phyloP scores from a whole-genome alignment of 768 basidiomycete species.

The Phylloporus arenicola region DNA sequence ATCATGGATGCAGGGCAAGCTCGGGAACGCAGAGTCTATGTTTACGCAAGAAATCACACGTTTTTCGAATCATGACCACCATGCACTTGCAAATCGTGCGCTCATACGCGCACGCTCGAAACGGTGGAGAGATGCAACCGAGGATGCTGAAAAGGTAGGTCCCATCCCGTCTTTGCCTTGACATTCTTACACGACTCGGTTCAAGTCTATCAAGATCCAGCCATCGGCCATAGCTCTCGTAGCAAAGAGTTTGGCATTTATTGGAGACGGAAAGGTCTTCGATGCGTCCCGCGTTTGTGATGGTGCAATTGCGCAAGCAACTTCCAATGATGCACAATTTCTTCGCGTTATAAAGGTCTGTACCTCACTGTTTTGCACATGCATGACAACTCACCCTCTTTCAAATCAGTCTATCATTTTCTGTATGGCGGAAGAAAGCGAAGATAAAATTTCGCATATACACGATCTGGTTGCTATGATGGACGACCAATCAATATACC shows the following conservation, averaged over 20 bases:
- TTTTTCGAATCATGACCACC: not conserved
- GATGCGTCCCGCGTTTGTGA: slow-evolving; percentile 1
- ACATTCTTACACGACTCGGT: not conserved
- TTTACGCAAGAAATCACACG: slow-evolving; percentile 2
- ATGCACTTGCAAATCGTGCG: slow-evolving; percentile 4
- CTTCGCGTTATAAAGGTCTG: slow-evolving; percentile 6
- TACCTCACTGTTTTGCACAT: not conserved
- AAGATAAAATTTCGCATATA: slow-evolving; percentile 1
- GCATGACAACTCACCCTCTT: not conserved
- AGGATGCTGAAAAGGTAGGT: slow-evolving; percentile 3
- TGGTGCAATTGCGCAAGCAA: not conserved
- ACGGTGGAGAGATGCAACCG: slow-evolving; percentile 1
- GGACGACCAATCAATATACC: not conserved
- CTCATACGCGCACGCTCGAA: not conserved
- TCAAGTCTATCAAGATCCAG: slow-evolving; percentile 6
- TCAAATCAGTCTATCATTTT: not conserved
- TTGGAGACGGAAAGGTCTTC: not conserved
- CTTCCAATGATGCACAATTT: not conserved
- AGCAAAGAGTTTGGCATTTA: slow-evolving; percentile 4
- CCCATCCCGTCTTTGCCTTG: not conserved
- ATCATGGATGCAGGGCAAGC: slow-evolving; percentile 2
- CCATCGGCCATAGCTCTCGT: slow-evolving; percentile 4
- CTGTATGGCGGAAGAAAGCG: not conserved
- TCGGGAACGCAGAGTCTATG: slow-evolving; percentile 5
- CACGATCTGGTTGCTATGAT: not conserved